Base-by-base conservation (phyloP, 2,329 filamentous ascomycete species). In the Beauveria sp. region DNA sequence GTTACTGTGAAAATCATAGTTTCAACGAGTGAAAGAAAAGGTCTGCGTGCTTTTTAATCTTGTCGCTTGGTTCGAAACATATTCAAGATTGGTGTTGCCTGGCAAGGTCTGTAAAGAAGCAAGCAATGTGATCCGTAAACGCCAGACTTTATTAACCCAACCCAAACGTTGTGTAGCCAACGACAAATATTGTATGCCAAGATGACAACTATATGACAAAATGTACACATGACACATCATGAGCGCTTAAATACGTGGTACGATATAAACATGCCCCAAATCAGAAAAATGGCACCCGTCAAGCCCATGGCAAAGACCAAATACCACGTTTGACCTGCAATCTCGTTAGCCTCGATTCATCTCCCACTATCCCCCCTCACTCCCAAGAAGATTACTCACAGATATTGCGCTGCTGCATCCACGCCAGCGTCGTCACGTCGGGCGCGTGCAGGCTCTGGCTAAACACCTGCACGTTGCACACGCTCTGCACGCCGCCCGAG, bases 211-310 rank as follows among this genome's bases (percentile, higher is more conserved):
- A 43, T 43, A 43, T 18, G 3, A 43, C 8, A n/a, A 18, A 43
- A 43, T 43, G 41, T 18, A 18, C 41, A 20, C 10, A 10, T 20
- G 2, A 10, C 1, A 37, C 14, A 3, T 63, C 43, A 76, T 64
- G 75, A 77, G 55, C 73, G 70, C 62, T 72, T 80, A 75, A 84
- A 88, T 10, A 88, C 85, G 64, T 86, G 84, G 66, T 85, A 84
- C 12, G 84, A 81, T 80, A 88, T 87, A 64, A 87, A 75, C 78
- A 87, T 86, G 67, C 87, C 83, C 85, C 85, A 88, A n/a, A 88
- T 68, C 62, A 87, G 70, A 64, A 87, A 87, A 1, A 86, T 73
- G 20, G 72, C 75, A 0, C 85, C 85, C 2, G 85, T 80, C 26
- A 89, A 71, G 20, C 79, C 79, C 69, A 88, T 85, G 1, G 84